phyloP scores from a whole-genome alignment of 169 alveolate species.

The Besnoitia besnoiti region DNA sequence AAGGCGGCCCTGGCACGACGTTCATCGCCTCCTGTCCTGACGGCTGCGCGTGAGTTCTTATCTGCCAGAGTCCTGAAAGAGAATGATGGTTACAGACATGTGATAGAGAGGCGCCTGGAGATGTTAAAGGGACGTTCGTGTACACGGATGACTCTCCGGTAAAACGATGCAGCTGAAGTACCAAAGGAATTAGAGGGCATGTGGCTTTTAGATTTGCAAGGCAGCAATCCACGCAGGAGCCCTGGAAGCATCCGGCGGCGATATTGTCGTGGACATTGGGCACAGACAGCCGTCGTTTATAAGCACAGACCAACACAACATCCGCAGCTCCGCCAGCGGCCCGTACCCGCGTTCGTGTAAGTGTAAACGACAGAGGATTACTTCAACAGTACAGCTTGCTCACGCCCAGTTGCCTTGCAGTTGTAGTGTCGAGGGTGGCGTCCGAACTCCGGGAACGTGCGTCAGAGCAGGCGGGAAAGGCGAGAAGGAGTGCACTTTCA shows the following conservation, averaged over 20 bases:
- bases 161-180: constrained; percentile 15
- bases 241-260: constrained; percentile 78
- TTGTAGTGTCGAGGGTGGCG: constrained; percentile 30
- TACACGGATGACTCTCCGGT: constrained; percentile 87
- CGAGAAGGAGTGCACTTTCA: neutral
- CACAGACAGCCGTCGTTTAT: constrained; percentile 67
- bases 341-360: constrained; percentile 60
- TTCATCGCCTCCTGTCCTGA: constrained; percentile 36
- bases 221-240: constrained; percentile 92
- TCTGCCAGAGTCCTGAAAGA: neutral
- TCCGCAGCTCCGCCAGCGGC: constrained; percentile 67
- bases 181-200: neutral
- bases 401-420: neutral
- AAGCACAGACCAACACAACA: constrained; percentile 69
- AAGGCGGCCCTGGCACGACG: constrained; percentile 43
- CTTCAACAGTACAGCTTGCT: neutral
- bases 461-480: neutral
- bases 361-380: neutral
- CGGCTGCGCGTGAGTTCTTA: neutral
- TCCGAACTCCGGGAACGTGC: constrained; percentile 29
- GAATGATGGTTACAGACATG: neutral
- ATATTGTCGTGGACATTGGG: constrained; percentile 68
- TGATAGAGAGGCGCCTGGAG: constrained; percentile 19
- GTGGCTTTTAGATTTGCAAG: constrained; percentile 77
- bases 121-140: constrained; percentile 85